These are phyloP conservation scores for Fraxinus sp. DNA, from an alignment of 305 asterid species.

Conservation along the genomic window DNA sequence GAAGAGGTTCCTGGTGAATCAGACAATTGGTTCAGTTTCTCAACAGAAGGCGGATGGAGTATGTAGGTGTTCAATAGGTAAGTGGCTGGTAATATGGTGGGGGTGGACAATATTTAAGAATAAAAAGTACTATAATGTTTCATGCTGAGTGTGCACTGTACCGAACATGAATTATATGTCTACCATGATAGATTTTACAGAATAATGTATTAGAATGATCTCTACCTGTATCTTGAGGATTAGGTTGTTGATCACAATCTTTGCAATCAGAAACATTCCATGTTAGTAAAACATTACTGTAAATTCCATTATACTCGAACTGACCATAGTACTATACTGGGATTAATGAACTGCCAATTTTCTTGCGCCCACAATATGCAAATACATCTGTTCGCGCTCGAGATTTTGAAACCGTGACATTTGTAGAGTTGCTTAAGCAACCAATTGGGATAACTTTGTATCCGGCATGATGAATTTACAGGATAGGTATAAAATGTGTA, in stretches of 20 bases:
- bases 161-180: neutral
- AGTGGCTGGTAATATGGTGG: too few species aligned
- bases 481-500: slow-evolving; percentile 13
- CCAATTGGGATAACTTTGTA: neutral
- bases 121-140: too few species aligned
- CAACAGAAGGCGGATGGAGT: too few species aligned
- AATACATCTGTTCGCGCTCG: neutral
- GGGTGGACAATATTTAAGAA: neutral
- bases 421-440: slow-evolving; percentile 33
- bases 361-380: neutral
- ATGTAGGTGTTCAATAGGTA: too few species aligned
- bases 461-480: neutral
- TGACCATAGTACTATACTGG: neutral
- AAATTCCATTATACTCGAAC: neutral
- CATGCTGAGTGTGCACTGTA: neutral
- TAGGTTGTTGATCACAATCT: neutral
- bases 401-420: slow-evolving; percentile 1
- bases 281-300: neutral
- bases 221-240: neutral
- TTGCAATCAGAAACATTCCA: neutral
- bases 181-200: neutral
- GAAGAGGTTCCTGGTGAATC: too few species aligned
- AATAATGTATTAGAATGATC: neutral
- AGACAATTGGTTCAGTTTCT: too few species aligned
- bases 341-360: neutral